phyloP scores from a whole-genome alignment of 129 eudicot genomes.

The Tagetes erecta region DNA sequence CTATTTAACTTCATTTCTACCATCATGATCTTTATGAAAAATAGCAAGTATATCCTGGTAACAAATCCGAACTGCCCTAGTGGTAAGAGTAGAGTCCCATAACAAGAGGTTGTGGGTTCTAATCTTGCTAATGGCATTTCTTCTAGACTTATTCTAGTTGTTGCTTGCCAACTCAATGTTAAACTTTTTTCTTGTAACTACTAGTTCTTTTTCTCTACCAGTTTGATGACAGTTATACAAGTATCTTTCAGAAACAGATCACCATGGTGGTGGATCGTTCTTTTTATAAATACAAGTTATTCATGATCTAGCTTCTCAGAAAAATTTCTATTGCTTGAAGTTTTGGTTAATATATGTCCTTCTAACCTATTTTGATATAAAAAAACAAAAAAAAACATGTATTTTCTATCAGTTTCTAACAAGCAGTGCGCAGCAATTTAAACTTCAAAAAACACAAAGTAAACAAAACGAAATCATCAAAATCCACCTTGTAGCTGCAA shows the following conservation, averaged over 20 bases:
- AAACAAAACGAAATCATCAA: not conserved
- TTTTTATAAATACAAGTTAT: not conserved
- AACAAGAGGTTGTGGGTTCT: too few relatives aligned
- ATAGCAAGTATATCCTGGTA: not conserved
- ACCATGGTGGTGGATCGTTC: not conserved
- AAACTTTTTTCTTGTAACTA: not conserved
- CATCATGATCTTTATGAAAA: not conserved
- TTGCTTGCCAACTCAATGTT: not conserved
- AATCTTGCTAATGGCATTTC: too few relatives aligned
- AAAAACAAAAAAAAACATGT: too few relatives aligned
- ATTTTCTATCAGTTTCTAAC: not conserved
- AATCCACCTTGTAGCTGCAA: constrained; percentile 85
- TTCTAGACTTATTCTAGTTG: not conserved
- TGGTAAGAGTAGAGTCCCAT: too few relatives aligned
- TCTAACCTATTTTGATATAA: not conserved
- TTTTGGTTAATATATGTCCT: not conserved
- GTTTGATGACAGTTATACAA: not conserved
- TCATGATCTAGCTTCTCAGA: not conserved
- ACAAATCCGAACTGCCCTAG: not conserved
- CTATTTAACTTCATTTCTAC: constrained; percentile 6
- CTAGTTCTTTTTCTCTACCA: not conserved
- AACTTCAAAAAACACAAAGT: not conserved
- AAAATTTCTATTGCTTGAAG: not conserved
- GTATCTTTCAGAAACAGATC: not conserved
- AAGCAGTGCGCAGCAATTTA: not conserved